phyloP scores from a whole-genome alignment of 148 eudicot genomes.

The Arctostaphylos glauca region DNA sequence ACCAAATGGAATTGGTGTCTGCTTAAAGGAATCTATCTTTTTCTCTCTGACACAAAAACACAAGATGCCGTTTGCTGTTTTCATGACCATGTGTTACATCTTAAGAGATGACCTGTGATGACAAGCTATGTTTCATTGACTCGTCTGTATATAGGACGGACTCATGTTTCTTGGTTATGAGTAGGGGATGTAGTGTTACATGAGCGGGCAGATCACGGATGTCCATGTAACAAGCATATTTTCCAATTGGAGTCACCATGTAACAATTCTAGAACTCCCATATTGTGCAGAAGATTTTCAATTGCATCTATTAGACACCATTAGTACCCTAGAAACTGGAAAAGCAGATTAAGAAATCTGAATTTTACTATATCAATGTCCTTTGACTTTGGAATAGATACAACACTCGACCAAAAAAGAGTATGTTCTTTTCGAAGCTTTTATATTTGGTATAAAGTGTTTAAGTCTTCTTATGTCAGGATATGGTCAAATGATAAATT shows the following conservation, averaged over 20 bases:
- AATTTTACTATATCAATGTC: neutral
- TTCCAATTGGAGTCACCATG: neutral
- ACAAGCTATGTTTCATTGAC: neutral
- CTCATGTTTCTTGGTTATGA: neutral
- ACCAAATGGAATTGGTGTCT: no score
- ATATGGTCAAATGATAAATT: neutral
- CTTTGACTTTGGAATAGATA: neutral
- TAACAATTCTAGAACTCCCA: neutral
- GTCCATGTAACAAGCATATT: neutral
- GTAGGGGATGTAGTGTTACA: neutral
- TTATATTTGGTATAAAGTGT: neutral
- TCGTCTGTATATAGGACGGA: neutral
- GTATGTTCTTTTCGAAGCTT: neutral
- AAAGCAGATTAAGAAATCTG: neutral
- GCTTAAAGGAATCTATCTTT: no score
- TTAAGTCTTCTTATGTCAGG: neutral
- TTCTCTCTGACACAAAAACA: no score
- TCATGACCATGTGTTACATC: no score
- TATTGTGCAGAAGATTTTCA: neutral
- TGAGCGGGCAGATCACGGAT: neutral
- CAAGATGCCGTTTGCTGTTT: no score
- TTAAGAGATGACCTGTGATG: neutral
- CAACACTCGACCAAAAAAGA: neutral
- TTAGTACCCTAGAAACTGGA: neutral
- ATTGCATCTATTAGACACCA: neutral